Conservation (phyloP, 169 alveolate genomes). For the Plasmodium blacklocki region DNA sequence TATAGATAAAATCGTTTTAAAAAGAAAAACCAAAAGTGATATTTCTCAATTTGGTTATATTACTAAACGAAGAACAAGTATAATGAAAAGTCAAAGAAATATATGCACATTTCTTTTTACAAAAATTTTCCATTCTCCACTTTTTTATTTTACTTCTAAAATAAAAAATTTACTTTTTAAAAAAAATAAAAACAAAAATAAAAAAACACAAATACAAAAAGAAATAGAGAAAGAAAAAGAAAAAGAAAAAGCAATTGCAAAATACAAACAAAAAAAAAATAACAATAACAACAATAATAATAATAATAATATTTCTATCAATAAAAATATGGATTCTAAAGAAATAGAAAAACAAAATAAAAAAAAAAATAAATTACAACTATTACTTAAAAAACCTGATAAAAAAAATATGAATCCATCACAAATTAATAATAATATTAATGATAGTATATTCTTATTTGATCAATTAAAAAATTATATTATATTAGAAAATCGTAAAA, state of each 20-base stretch:
- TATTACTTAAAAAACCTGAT: constrained; percentile 40
- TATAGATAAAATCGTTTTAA: background rate
- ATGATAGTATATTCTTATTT: constrained; percentile 43
- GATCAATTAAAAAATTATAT: constrained; percentile 56
- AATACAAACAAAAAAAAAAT: background rate
- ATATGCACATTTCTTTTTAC: background rate
- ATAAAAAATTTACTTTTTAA: background rate
- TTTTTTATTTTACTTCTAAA: background rate
- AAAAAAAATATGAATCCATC: background rate
- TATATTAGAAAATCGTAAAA: constrained; percentile 27
- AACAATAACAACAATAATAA: too few relatives aligned
- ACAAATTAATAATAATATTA: constrained; percentile 10
- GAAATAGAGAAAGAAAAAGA: constrained; percentile 17
- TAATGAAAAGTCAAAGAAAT: constrained; percentile 2
- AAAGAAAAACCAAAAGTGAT: background rate
- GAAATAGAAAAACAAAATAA: constrained; percentile 27
- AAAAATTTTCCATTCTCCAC: background rate
- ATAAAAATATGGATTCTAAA: background rate
- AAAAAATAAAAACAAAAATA: constrained; percentile 3
- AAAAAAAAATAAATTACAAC: constrained; percentile 18
- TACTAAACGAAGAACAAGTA: background rate
- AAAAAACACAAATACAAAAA: background rate
- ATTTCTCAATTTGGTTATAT: constrained; percentile 19
- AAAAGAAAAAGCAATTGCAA: constrained; percentile 18
- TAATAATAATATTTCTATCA: too few relatives aligned